Evolutionary conservation across 2,329 filamentous ascomycete species (phyloP).

Genomic region (Alternaria ventricosa): DNA sequence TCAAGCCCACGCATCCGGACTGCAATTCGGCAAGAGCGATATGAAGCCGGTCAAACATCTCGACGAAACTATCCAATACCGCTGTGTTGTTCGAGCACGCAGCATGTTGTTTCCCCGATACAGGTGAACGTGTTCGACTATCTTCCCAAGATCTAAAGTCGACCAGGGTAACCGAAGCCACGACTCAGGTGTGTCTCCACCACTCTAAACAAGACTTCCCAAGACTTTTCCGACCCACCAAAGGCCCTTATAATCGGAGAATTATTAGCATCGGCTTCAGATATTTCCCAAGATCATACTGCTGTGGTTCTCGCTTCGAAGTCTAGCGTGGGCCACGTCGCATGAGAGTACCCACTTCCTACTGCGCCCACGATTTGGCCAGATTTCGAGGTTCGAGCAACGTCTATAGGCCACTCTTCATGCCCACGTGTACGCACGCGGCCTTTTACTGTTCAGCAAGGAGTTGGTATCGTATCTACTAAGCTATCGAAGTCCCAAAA

Average conservation of each 20-base stretch:
- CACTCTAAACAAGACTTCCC: not conserved
- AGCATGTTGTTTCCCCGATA: not conserved
- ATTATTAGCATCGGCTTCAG: not conserved
- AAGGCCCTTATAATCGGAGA: not conserved
- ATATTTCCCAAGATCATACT: not conserved
- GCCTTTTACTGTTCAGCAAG: not conserved
- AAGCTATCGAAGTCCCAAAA: not conserved
- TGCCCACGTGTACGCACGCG: not conserved
- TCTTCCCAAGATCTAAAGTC: not conserved
- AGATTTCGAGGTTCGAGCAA: not conserved
- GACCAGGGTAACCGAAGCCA: not conserved
- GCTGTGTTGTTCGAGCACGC: not conserved
- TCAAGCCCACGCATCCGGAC: not conserved
- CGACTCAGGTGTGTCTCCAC: not conserved
- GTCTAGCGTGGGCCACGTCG: not conserved
- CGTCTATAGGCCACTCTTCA: not conserved
- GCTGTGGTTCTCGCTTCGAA: not conserved
- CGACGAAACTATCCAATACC: not conserved
- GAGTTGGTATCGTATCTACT: not conserved
- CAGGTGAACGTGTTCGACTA: not conserved
- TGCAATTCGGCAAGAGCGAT: not conserved
- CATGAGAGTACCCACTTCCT: not conserved
- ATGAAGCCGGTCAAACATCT: not conserved
- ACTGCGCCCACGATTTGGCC: not conserved
- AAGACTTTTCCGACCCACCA: not conserved